Conservation (phyloP, 73 alveolate species). For the Breviolum minutum region DNA sequence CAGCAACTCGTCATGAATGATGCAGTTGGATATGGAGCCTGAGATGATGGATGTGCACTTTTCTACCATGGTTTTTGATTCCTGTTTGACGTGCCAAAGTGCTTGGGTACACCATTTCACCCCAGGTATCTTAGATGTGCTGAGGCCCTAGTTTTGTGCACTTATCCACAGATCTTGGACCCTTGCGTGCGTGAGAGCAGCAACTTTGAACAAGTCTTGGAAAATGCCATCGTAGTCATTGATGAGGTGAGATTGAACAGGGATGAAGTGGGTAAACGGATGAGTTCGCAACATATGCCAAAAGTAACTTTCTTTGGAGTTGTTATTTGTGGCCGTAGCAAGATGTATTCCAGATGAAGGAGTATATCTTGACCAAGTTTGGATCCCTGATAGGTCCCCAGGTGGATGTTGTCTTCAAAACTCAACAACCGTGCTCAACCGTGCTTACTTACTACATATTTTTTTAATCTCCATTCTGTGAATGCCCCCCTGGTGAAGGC, state of each 20-base stretch:
- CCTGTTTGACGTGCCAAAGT: background rate
- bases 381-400: no score
- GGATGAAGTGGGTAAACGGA: background rate
- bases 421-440: no score
- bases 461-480: no score
- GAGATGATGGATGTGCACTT: background rate
- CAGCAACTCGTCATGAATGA: background rate
- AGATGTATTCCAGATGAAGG: no score
- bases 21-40: no score
- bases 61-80: background rate
- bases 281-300: no score
- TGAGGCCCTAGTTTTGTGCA: conserved; percentile 44
- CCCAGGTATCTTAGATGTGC: background rate
- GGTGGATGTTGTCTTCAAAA: no score
- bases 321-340: no score
- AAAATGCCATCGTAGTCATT: conserved; percentile 57
- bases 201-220: conserved; percentile 52
- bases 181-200: conserved; percentile 92
- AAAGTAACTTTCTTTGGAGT: no score
- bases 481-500: background rate
- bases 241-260: conserved; percentile 29
- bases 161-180: conserved; percentile 71
- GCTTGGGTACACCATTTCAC: background rate
- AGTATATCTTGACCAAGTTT: no score
- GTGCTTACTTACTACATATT: no score